Evolutionary conservation across 2,329 filamentous ascomycete species (phyloP).

Genomic region (Calonectria crousiana): DNA sequence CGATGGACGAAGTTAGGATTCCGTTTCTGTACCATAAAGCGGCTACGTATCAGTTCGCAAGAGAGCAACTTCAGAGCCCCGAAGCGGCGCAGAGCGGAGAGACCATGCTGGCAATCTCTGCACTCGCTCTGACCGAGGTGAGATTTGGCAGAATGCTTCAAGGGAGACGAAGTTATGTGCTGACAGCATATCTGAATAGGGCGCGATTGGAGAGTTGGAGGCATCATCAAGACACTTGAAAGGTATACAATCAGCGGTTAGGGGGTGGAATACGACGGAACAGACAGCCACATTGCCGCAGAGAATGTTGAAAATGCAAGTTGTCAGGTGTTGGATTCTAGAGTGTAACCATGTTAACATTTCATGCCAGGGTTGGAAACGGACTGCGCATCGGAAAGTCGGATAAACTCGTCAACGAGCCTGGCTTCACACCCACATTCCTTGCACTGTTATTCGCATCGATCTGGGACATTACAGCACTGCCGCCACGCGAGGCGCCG

Average conservation of each 20-base stretch:
- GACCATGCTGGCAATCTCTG: slow-evolving; percentile 58
- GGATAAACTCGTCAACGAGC: slow-evolving; percentile 54
- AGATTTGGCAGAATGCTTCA: slow-evolving; percentile 5
- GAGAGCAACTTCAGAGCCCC: slow-evolving; percentile 55
- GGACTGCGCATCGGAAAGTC: slow-evolving; percentile 54
- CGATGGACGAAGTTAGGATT: slow-evolving; percentile 58
- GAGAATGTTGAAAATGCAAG: slow-evolving; percentile 57
- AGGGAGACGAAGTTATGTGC: slow-evolving; percentile 1
- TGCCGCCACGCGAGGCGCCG: slow-evolving; percentile 51
- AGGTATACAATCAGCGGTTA: slow-evolving; percentile 50
- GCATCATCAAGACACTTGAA: slow-evolving; percentile 58
- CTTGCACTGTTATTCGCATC: slow-evolving; percentile 59
- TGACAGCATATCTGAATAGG: slow-evolving; percentile 44
- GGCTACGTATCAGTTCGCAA: slow-evolving; percentile 60
- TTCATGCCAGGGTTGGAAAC: slow-evolving; percentile 53
- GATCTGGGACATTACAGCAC: slow-evolving; percentile 54
- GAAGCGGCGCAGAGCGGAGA: slow-evolving; percentile 54
- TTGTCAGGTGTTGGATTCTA: background rate
- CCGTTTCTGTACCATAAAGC: slow-evolving; percentile 61
- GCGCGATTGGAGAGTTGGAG: slow-evolving; percentile 57
- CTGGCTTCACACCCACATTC: slow-evolving; percentile 58
- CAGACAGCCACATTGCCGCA: slow-evolving; percentile 52
- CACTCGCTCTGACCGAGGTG: slow-evolving; percentile 59
- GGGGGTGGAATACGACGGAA: slow-evolving; percentile 36
- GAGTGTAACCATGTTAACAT: slow-evolving; percentile 25